phyloP scores from a whole-genome alignment of 257 asterid species.

The Fraxinus excelsior region DNA sequence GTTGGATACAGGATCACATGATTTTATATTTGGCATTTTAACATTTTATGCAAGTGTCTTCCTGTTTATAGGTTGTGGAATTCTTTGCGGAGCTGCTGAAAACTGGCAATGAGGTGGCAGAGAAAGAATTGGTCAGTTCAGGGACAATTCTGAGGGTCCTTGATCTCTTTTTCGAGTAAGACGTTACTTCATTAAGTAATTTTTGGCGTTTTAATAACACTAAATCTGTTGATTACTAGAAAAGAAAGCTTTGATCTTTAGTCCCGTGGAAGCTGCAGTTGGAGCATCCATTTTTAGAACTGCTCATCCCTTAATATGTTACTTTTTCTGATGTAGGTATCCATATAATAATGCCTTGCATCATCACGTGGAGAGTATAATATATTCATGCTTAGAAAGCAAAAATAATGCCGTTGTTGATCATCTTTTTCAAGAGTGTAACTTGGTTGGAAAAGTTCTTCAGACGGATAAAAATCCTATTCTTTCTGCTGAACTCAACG shows the following conservation, averaged over 20 bases:
- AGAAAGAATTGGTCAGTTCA: constrained; percentile 74
- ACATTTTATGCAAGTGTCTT: background rate
- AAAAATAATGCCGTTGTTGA: constrained; percentile 53
- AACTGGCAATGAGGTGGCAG: constrained; percentile 83
- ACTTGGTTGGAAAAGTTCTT: constrained; percentile 71
- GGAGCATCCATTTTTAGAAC: background rate
- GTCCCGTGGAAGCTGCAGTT: constrained; percentile 12
- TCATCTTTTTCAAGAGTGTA: constrained; percentile 76
- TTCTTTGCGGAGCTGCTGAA: constrained; percentile 82
- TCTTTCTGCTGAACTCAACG: constrained; percentile 54
- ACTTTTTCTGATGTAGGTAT: constrained; percentile 53
- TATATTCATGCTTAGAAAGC: constrained; percentile 87
- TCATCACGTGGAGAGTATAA: constrained; percentile 91
- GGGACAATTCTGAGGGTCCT: constrained; percentile 79
- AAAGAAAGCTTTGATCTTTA: constrained; percentile 7
- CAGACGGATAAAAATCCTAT: constrained; percentile 65
- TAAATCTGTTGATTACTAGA: background rate
- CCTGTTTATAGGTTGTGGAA: constrained; percentile 70
- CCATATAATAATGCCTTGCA: constrained; percentile 94
- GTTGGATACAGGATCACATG: background rate
- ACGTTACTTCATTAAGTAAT: constrained; percentile 18
- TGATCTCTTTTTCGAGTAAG: constrained; percentile 94
- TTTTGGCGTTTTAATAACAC: background rate
- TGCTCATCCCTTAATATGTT: constrained; percentile 23
- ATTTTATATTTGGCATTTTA: background rate